Percentiles rank a stretch among this genome's conserved stretches.
phyloP scores from a whole-genome alignment of 2,329 filamentous ascomycete species.

The Trichoderma sp. region DNA sequence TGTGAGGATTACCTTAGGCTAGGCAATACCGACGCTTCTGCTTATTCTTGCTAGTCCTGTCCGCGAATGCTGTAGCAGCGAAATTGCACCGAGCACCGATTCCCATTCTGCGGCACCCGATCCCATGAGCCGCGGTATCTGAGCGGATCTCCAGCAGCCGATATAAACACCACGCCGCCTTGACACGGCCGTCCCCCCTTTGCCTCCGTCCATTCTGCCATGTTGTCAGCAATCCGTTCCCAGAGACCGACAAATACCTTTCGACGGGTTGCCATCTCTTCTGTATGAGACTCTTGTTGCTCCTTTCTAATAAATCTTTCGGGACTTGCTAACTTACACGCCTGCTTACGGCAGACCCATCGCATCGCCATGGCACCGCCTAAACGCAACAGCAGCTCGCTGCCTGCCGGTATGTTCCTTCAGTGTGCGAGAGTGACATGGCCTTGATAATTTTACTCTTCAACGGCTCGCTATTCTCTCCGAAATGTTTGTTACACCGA shows the following conservation, averaged over 20 bases:
- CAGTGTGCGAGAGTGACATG: background rate
- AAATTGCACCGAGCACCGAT: background rate
- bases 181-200: background rate
- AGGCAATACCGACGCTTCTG: background rate
- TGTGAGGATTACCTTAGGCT: background rate
- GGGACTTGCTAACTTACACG: background rate
- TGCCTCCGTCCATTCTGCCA: constrained; percentile 27
- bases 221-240: constrained; percentile 36
- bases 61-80: background rate
- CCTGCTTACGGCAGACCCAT: constrained; percentile 6
- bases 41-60: background rate
- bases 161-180: constrained; percentile 12
- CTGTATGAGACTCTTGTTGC: background rate
- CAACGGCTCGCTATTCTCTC: background rate
- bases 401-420: constrained; percentile 46
- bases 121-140: constrained; percentile 15
- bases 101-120: constrained; percentile 1
- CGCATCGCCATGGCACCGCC: constrained; percentile 49
- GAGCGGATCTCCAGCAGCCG: constrained; percentile 11
- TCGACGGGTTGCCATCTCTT: constrained; percentile 31
- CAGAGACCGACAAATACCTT: constrained; percentile 35
- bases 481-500: background rate
- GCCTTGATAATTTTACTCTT: background rate
- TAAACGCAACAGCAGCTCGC: constrained; percentile 56
- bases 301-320: background rate